Base-by-base conservation (phyloP, 306 rosid species). In the Citrullus colocynthis region DNA sequence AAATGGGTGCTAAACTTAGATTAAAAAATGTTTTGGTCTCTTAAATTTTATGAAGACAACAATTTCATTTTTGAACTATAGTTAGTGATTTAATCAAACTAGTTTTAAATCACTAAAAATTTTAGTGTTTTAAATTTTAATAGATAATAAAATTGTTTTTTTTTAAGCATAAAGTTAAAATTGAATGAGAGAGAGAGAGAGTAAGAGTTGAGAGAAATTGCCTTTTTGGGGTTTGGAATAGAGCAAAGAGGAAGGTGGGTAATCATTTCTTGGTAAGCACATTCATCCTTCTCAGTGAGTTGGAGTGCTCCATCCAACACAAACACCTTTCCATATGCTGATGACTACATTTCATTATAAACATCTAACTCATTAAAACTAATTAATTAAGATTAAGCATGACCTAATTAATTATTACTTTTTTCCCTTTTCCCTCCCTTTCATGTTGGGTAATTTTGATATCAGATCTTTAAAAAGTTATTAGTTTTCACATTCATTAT, bases 241-340 rank as follows among this genome's bases (percentile, higher is more conserved):
- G 93, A 89, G 76, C 93, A 88, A 81, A 89, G 93, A 63, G 91
- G 93, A 75, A 89, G 91, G 64, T 88, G 93, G 57, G 90, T 89
- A 60, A 89, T 84, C 93, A 89, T 89, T 84, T 89, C 91, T 86
- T 89, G 93, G 85, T 89, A 89, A 73, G 93, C 83, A 84, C 86
- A 89, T 79, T 89, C 93, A 74, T 89, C 93, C 41, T 85, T 89
- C 84, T 88, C 88, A 0, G 93, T 88, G 8, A 89, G 89, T 79
- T 89, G 93, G 55, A 89, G 84, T 34, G 85, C 87, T 80, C 88
- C 91, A 82, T 89, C 91, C 71, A 89, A 75, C 56, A 89, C 84
- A 74, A 88, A 83, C 11, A 89, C 90, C 67, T 88, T 89, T 5
- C 91, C 93, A 70, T 89, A 85, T 55, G 88, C 79, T 67, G 84